Conservation (phyloP, 129 eudicot species). For the Sambucus nigra region DNA sequence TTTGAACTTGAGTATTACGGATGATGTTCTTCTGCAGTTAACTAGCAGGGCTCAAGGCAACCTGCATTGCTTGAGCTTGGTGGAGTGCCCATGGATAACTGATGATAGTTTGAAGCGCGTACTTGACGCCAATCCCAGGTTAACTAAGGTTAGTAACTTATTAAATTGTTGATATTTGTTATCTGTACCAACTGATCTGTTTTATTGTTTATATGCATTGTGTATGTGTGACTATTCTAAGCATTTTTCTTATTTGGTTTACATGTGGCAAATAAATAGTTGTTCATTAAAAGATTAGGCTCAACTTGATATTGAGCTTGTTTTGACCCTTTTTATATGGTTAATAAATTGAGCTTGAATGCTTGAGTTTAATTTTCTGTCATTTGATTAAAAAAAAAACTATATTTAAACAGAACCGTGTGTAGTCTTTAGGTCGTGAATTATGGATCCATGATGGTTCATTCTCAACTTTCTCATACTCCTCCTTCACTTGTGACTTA, state of each 20-base stretch:
- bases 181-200: neutral
- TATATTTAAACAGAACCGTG: no score
- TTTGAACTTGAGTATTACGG: conserved; percentile 58
- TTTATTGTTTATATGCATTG: neutral
- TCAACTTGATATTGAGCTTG: neutral
- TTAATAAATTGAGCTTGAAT: no score
- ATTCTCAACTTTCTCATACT: no score
- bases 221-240: neutral
- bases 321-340: no score
- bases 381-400: no score
- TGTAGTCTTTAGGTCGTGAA: no score
- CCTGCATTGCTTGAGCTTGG: conserved; percentile 60
- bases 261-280: neutral
- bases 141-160: conserved; percentile 55
- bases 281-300: neutral
- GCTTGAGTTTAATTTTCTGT: no score
- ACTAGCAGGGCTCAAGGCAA: conserved; percentile 62
- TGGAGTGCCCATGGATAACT: conserved; percentile 70
- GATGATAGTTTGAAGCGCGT: conserved; percentile 64
- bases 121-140: conserved; percentile 40
- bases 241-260: neutral
- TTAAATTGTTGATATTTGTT: neutral
- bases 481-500: no score
- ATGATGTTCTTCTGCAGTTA: conserved; percentile 61
- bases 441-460: no score